Base-by-base conservation (phyloP, 2,329 filamentous ascomycete genomes). In the Verruconis gallopava region DNA sequence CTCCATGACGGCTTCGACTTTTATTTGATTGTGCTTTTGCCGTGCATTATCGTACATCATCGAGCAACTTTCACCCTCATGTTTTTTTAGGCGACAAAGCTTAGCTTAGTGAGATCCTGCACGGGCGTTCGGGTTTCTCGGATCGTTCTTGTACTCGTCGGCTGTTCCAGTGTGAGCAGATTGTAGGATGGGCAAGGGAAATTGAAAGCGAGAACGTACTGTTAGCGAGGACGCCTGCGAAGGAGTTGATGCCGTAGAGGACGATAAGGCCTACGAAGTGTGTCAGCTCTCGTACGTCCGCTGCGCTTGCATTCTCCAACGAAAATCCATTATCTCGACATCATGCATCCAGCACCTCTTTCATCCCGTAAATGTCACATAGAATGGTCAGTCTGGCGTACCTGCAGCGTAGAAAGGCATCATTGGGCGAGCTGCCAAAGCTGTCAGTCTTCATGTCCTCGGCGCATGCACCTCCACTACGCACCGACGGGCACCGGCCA, bases 101-200 rank as follows among this genome's bases (percentile, higher is more conserved):
- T n/a, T n/a, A n/a, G 25, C 25, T 30, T 30, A 30, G n/a, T 30
- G 25, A n/a, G 9, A 9, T n/a, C 9, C 25, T n/a, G 25, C 25
- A 9, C 9, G 25, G 9, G 6, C n/a, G 25, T 30, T 30, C 25
- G 78, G 79, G 76, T 95, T 95, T 66, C 88, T 79, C 52, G 88
- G 85, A 68, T 96, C 89, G 73, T 94, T 93, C 79, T 88, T 93
- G 77, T 76, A 95, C 71, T 96, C 85, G 55, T 83, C 84, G 71
- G 78, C 89, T 96, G 55, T 22, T 6, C 6, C 21, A 11, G 9
- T 6, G 21, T 37, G 20, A 43, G 36, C 11, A 11, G 14, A n/a
- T 28, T 33, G 30, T 15, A 22, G 30, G 34, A 3, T 15, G 40
- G 4, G 14, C 14, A 13, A 42, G 15, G 14, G 36, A 14, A 28